phyloP scores from a whole-genome alignment of 202 grass and related monocot species.

The Carex arenaria region DNA sequence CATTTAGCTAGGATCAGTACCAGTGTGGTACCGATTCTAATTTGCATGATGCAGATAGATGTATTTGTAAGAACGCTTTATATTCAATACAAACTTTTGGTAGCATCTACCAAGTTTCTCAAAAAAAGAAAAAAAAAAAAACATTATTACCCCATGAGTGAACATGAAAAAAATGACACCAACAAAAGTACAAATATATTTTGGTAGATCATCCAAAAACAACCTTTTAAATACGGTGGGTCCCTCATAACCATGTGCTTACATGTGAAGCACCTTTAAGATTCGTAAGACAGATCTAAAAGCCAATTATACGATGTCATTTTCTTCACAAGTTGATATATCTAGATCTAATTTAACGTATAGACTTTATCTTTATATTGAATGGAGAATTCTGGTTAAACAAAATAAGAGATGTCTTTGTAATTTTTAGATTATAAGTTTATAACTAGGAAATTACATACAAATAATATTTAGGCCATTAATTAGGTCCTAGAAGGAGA shows the following conservation, averaged over 20 bases:
- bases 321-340: conserved; percentile 5
- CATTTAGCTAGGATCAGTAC: too few relatives aligned
- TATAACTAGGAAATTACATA: neutral
- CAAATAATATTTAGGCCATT: neutral
- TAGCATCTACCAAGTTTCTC: too few relatives aligned
- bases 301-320: neutral
- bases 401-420: neutral
- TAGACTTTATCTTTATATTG: neutral
- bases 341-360: neutral
- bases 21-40: too few relatives aligned
- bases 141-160: neutral
- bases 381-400: neutral
- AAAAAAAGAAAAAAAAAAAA: too few relatives aligned
- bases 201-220: neutral
- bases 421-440: neutral
- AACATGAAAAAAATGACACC: neutral
- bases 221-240: neutral
- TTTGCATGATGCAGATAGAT: too few relatives aligned
- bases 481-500: neutral
- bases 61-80: too few relatives aligned
- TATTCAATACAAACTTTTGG: too few relatives aligned
- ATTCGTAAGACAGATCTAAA: conserved; percentile 11
- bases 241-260: neutral
- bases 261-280: conserved; percentile 4
- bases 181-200: neutral